Evolutionary conservation across 148 eudicot genomes (phyloP), one percentile per base, ranked within the genome.

Genomic region (Rhododendron griersonianum): DNA sequence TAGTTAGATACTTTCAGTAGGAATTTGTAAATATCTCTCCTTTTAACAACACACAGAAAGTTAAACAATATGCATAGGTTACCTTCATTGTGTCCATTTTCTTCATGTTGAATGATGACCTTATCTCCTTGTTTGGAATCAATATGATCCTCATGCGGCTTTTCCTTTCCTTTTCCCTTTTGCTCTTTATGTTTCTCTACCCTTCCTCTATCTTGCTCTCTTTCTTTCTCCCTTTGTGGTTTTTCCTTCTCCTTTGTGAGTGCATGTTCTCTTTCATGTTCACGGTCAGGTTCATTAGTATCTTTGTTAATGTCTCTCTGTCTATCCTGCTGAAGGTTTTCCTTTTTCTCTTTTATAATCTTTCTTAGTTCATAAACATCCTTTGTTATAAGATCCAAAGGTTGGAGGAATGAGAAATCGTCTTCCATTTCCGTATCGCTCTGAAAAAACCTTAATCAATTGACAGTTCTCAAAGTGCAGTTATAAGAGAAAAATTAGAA

Each of bases 381-480:
- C 89, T 94, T 94, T 61, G 96, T 93, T 37, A 93, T 91, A 81
- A 94, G 94, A 88, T 94, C 96, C 86, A 94, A 78, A 37, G 95
- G 95, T 86, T 94, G 91, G 69, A 94, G 65, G 85, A 93, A 90
- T 28, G 94, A 92, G 87, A 94, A 94, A 84, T 90, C 95, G 19
- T 92, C 95, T 82, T 93, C 95, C 30, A 85, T 80, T 53, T 94
- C 95, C 44, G 92, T 71, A 85, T 92, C 93, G 84, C 73, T 91
- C 95, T 94, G 95, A 11, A 53, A 82, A 88, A 76, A 81, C 63
- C 79, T 57, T 67, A 63, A 81, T 88, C 48, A 83, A 74, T 81
- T 19, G 81, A 87, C 48, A 83, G 44, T 69, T 80, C 30, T 65
- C 57, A 85, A n/a, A 53, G 7, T 11, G n/a, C n/a, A n/a, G 25